These are phyloP conservation scores for Paramecium tetraurelia DNA, from an alignment of 73 alveolate genomes.

Conservation along the genomic window DNA sequence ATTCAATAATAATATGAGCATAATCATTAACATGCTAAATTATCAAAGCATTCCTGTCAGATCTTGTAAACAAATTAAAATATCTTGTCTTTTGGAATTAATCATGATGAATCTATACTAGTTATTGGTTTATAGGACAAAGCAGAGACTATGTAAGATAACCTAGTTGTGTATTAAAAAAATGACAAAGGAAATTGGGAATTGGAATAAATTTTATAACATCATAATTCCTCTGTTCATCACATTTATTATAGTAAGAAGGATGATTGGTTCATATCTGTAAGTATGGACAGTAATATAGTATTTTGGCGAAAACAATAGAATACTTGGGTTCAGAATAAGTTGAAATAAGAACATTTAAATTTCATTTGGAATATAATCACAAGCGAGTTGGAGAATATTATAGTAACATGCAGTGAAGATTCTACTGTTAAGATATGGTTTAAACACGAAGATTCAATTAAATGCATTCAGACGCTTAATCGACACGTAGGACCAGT, in stretches of 20 bases:
- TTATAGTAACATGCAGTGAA: background rate
- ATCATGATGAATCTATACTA: background rate
- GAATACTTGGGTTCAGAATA: background rate
- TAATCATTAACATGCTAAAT: background rate
- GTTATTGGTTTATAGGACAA: background rate
- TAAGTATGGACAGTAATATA: background rate
- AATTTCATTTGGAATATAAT: background rate
- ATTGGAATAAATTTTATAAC: background rate
- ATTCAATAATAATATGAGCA: background rate
- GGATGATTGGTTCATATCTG: background rate
- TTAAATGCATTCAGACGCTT: background rate
- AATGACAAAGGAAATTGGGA: background rate
- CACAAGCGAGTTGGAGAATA: background rate
- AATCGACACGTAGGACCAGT: background rate
- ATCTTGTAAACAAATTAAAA: background rate
- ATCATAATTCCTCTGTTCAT: background rate
- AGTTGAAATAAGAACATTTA: background rate
- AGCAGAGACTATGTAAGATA: background rate
- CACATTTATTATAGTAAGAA: background rate
- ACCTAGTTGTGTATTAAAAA: background rate
- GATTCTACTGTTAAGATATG: background rate
- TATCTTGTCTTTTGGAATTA: background rate
- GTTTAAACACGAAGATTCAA: background rate
- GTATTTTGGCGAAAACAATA: background rate
- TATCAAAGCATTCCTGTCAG: background rate